phyloP scores from a whole-genome alignment of 179 eudicot genomes.

The Gypsophila paniculata region DNA sequence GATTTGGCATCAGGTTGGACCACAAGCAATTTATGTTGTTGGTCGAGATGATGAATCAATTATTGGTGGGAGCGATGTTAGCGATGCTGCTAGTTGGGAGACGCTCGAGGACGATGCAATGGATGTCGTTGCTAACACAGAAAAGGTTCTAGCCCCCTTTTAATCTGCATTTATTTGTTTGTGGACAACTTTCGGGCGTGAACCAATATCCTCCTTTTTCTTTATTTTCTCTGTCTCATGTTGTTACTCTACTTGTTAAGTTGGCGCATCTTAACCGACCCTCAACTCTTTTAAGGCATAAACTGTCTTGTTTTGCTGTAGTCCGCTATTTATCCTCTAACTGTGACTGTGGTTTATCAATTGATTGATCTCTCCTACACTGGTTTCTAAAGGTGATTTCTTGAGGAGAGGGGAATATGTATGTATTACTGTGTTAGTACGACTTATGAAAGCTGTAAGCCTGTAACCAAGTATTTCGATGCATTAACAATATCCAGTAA shows the following conservation, averaged over 20 bases:
- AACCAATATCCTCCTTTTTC: no score
- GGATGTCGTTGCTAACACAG: slow-evolving; percentile 44
- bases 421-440: background rate
- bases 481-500: background rate
- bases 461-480: background rate
- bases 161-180: background rate
- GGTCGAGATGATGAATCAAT: slow-evolving; percentile 90
- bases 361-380: no score
- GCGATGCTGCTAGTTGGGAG: slow-evolving; percentile 97
- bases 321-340: background rate
- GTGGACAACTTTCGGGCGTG: slow-evolving; percentile 4
- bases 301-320: no score
- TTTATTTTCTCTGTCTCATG: no score
- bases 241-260: no score
- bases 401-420: background rate
- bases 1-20: slow-evolving; percentile 75
- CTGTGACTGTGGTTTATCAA: background rate
- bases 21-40: slow-evolving; percentile 97
- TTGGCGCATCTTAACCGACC: no score
- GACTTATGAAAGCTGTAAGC: background rate
- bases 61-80: slow-evolving; percentile 72
- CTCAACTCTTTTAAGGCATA: no score
- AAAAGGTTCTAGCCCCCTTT: slow-evolving; percentile 39
- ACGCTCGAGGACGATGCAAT: slow-evolving; percentile 82
- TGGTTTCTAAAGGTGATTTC: background rate